Evolutionary conservation across 805 yeast species (phyloP).

Genomic region (Cyberlindnera subsufficiens): DNA sequence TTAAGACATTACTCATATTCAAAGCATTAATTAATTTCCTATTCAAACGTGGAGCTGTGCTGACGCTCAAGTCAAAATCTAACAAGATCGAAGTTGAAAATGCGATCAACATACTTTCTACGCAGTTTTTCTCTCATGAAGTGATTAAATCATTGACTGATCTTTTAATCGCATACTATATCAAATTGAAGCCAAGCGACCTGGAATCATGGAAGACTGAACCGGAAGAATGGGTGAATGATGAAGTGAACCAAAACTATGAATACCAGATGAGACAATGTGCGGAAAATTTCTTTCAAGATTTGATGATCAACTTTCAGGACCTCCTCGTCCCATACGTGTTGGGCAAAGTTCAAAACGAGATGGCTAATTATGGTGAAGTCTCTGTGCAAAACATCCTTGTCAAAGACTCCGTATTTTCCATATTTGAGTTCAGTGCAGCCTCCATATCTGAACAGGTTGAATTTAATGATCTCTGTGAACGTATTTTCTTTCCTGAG

Average conservation of each 20-base stretch:
- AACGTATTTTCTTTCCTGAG: constrained; percentile 62
- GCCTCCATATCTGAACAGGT: constrained; percentile 57
- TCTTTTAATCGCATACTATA: constrained; percentile 64
- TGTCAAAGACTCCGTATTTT: constrained; percentile 70
- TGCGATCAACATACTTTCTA: constrained; percentile 48
- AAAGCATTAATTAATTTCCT: constrained; percentile 58
- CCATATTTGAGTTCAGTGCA: constrained; percentile 79
- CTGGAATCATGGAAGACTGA: constrained; percentile 77
- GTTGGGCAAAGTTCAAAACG: constrained; percentile 48
- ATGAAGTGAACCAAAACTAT: constrained; percentile 70
- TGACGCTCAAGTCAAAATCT: constrained; percentile 51
- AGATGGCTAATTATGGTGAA: constrained; percentile 26
- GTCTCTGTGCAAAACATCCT: constrained; percentile 44
- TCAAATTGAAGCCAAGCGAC: constrained; percentile 69
- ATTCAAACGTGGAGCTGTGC: constrained; percentile 61
- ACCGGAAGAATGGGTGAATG: constrained; percentile 92
- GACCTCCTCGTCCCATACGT: constrained; percentile 49
- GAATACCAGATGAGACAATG: constrained; percentile 84
- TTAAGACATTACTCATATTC: constrained; percentile 58
- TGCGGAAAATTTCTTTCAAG: constrained; percentile 80
- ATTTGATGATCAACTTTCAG: constrained; percentile 59
- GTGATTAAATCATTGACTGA: constrained; percentile 56
- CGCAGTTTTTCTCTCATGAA: constrained; percentile 52
- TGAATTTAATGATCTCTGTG: constrained; percentile 61
- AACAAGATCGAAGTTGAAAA: constrained; percentile 58